These are phyloP conservation scores for Ogataea hybrid DNA, from an alignment of 1,139 yeast genomes.

Conservation along the genomic window DNA sequence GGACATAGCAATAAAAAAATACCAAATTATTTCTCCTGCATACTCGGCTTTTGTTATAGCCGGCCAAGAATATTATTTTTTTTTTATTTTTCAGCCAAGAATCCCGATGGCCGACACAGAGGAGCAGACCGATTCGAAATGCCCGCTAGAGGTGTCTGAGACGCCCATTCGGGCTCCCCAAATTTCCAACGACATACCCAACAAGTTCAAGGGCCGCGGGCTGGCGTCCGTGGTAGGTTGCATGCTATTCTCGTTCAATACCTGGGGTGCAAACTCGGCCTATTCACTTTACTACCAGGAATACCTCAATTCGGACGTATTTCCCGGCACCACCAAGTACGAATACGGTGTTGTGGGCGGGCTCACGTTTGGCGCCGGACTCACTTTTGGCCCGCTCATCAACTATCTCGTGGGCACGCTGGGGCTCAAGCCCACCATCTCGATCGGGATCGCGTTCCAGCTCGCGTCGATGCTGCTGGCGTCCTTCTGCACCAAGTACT, in stretches of 20 bases:
- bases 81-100: no score
- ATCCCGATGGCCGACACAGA: background rate
- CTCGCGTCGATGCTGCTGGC: slow-evolving; percentile 53
- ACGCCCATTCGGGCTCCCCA: background rate
- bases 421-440: slow-evolving; percentile 41
- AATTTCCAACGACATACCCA: slow-evolving; percentile 26
- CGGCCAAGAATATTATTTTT: no score
- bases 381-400: slow-evolving; percentile 43
- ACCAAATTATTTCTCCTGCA: background rate
- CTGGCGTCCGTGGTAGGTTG: slow-evolving; percentile 44
- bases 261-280: slow-evolving; percentile 65
- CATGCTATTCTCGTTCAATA: slow-evolving; percentile 39
- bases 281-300: slow-evolving; percentile 56
- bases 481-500: slow-evolving; percentile 46
- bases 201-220: slow-evolving; percentile 42
- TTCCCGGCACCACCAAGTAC: slow-evolving; percentile 48
- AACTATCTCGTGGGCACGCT: slow-evolving; percentile 42
- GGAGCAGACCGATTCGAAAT: background rate
- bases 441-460: slow-evolving; percentile 44
- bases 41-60: no score
- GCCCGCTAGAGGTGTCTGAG: background rate
- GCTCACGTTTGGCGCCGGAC: no score
- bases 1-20: slow-evolving; percentile 15
- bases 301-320: slow-evolving; percentile 42
- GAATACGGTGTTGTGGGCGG: slow-evolving; percentile 64